These are phyloP conservation scores for Sordaria brevicollis DNA, from an alignment of 495 filamentous ascomycete species.

Conservation along the genomic window DNA sequence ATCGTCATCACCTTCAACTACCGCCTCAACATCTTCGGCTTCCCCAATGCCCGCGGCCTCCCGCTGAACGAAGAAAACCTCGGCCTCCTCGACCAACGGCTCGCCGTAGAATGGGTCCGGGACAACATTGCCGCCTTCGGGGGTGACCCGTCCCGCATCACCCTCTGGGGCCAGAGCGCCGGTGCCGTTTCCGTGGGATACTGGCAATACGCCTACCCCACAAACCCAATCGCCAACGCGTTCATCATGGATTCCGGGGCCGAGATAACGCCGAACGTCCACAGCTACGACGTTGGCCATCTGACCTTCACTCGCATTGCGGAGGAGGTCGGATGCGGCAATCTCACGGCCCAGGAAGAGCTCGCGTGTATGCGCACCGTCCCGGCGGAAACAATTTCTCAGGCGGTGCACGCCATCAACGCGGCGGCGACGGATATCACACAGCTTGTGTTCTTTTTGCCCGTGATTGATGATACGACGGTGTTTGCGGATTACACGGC, in stretches of 20 bases:
- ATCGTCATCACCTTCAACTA: constrained; percentile 57
- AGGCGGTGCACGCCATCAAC: constrained; percentile 22
- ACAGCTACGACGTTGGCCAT: constrained; percentile 16
- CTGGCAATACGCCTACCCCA: constrained; percentile 38
- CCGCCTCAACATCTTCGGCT: constrained; percentile 55
- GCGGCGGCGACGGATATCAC: constrained; percentile 16
- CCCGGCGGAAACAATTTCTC: constrained; percentile 15
- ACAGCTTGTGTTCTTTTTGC: constrained; percentile 19
- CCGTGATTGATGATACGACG: constrained; percentile 8
- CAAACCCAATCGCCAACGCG: constrained; percentile 34
- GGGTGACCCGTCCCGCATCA: constrained; percentile 43
- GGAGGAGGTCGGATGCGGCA: constrained; percentile 25
- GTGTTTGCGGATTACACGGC: constrained; percentile 37
- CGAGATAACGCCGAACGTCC: constrained; percentile 31
- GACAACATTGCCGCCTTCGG: constrained; percentile 52
- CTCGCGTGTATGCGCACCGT: constrained; percentile 38
- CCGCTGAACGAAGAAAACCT: constrained; percentile 36
- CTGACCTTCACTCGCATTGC: constrained; percentile 29
- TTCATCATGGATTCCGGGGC: constrained; percentile 47
- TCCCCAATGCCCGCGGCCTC: constrained; percentile 32
- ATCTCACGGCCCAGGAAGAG: constrained; percentile 22
- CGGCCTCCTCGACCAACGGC: constrained; percentile 53
- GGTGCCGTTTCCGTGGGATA: constrained; percentile 42
- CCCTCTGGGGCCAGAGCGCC: constrained; percentile 45
- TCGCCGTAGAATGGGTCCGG: constrained; percentile 47